Evolutionary conservation across 2,329 filamentous ascomycete genomes (phyloP), one percentile per base, ranked within the genome.

Genomic region (Pseudogymnoascus sp.): DNA sequence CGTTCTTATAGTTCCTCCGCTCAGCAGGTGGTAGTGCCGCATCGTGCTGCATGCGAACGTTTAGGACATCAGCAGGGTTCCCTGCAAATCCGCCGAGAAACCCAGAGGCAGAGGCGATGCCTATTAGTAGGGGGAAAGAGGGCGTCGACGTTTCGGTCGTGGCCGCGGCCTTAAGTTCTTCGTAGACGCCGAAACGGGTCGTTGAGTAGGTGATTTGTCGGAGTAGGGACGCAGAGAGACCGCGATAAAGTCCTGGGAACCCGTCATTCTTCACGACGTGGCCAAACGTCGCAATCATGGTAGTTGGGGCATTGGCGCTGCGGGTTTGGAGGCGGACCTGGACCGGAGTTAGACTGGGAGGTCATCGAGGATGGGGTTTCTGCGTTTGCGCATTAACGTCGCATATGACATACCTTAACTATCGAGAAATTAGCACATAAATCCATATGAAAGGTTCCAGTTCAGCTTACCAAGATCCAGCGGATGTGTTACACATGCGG

Each of bases 31-130:
- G 89, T 1, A 97, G 84, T 0, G 91, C 86, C 2, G 89, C 87
- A 70, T 87, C 94, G 76, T 96, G 90, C 77, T 99, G 94, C 94
- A 99, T 99, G 67, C 94, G 90, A 58, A 99, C 94, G 75, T 99
- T 99, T 70, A 97, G 81, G 35, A 99, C 92, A 73, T 99, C 94
- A 66, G 92, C 93, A 2, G 92, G 92, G 76, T 97, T 99, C 66
- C 94, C 94, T 5, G 88, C 89, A 54, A 97, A 77, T 58, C 94
- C 94, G 64, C 94, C 94, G 2, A 95, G 75, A 72, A 97, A 90
- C 59, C 94, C 94, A 6, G 94, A 93, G 28, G 85, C 77, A 22
- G 86, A 88, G 60, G 93, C 90, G 75, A 97, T 89, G 66, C 83
- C 89, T 65, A 96, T 82, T 8, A 99, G 86, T n/a, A 84, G 80